Evolutionary conservation across 148 eudicot genomes (phyloP).

Genomic region (Selenicereus undatus): DNA sequence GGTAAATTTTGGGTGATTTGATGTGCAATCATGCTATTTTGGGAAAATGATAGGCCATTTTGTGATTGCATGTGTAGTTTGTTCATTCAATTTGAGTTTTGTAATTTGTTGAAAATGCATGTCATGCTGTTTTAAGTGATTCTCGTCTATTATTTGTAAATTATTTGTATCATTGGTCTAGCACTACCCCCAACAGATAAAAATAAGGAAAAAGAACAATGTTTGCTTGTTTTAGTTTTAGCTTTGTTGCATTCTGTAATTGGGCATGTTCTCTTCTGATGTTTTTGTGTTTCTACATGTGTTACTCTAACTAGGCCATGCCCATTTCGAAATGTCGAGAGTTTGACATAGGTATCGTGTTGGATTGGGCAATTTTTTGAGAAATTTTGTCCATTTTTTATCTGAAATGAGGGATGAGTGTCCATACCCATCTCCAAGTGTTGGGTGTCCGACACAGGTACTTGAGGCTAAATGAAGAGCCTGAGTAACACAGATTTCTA

Average conservation of each 20-base stretch:
- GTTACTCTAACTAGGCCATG: no score
- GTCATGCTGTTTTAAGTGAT: background rate
- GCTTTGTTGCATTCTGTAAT: no score
- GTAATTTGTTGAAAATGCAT: background rate
- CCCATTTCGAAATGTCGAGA: no score
- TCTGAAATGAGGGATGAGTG: background rate
- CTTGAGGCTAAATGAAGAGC: no score
- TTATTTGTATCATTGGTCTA: background rate
- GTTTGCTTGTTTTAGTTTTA: background rate
- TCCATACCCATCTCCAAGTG: background rate
- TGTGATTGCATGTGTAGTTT: constrained; percentile 7
- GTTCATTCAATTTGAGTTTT: background rate
- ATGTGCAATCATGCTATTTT: background rate
- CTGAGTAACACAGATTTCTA: no score
- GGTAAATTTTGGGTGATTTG: background rate
- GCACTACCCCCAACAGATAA: background rate
- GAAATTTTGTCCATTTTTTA: background rate
- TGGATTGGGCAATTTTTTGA: no score
- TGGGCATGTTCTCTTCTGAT: no score
- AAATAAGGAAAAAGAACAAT: background rate
- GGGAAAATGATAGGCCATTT: background rate
- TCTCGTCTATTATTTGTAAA: background rate
- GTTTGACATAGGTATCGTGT: no score
- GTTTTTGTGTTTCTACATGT: no score
- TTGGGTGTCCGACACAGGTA: no score